A percentile compares a stretch with the other conserved stretches of the same genome.
These are phyloP conservation scores for Diaporthe citriasiana DNA, from an alignment of 2,329 filamentous ascomycete genomes.

Conservation along the genomic window DNA sequence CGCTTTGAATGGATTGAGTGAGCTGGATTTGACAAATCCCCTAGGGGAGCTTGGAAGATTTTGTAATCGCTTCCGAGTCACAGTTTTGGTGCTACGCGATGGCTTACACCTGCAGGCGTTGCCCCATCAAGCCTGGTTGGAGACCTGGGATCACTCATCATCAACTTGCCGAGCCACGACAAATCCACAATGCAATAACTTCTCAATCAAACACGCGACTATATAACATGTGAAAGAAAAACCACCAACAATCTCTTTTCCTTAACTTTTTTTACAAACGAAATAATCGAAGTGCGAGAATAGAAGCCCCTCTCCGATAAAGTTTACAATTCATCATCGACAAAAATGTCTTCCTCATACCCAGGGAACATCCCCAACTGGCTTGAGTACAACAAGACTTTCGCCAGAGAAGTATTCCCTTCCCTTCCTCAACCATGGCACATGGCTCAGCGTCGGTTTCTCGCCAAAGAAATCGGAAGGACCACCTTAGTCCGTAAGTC, in stretches of 20 bases:
- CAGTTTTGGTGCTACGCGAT: not conserved
- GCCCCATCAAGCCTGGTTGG: not conserved
- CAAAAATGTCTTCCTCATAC: constrained; percentile 28
- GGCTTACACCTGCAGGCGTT: not conserved
- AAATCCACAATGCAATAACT: not conserved
- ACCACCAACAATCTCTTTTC: not conserved
- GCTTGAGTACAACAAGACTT: constrained; percentile 37
- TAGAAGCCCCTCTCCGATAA: not conserved
- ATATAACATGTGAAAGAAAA: not conserved
- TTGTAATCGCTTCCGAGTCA: not conserved
- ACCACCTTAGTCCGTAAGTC: constrained; percentile 29
- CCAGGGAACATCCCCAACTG: constrained; percentile 18
- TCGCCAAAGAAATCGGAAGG: constrained; percentile 21
- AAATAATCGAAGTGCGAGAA: not conserved
- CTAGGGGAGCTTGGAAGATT: not conserved
- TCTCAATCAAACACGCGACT: no score
- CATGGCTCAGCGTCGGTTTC: constrained; percentile 28
- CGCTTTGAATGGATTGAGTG: not conserved
- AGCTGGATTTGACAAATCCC: not conserved
- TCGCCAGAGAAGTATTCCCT: constrained; percentile 25
- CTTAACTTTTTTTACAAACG: no score
- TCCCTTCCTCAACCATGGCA: constrained; percentile 33
- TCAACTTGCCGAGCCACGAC: not conserved
- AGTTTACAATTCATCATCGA: not conserved
- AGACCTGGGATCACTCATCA: constrained; percentile 17